Conservation (phyloP, 176 grass and related monocot species). For the Musa acuminata region DNA sequence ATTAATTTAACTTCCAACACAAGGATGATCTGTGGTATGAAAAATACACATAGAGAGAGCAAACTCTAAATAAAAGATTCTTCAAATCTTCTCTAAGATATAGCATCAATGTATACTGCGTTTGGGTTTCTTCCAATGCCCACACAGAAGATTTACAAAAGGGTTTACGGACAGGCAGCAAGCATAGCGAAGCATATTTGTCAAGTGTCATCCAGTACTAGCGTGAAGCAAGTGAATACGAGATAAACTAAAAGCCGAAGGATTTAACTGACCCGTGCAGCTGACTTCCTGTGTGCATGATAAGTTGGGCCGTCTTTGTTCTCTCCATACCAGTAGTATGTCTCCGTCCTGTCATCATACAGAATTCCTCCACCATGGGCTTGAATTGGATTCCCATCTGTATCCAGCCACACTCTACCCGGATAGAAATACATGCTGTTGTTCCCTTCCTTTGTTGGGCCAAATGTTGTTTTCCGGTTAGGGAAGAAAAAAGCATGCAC, state of each 20-base stretch:
- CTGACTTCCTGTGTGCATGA: slow-evolving; percentile 58
- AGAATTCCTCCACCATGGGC: slow-evolving; percentile 87
- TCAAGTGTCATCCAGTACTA: no score
- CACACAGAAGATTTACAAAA: no score
- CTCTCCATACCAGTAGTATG: slow-evolving; percentile 93
- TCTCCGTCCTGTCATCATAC: slow-evolving; percentile 49
- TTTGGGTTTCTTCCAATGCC: no score
- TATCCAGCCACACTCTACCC: slow-evolving; percentile 80
- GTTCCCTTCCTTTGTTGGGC: slow-evolving; percentile 42
- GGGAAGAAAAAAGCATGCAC: slow-evolving; percentile 88
- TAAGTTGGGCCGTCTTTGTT: slow-evolving; percentile 93
- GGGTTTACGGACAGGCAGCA: no score
- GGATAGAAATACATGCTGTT: slow-evolving; percentile 51
- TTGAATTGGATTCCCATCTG: slow-evolving; percentile 82
- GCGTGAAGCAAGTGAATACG: neutral
- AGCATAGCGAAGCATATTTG: no score
- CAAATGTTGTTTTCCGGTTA: slow-evolving; percentile 31
- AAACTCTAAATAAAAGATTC: no score
- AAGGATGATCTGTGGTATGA: no score
- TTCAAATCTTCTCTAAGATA: no score
- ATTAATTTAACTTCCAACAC: no score
- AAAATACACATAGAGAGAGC: no score
- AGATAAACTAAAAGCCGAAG: slow-evolving; percentile 5
- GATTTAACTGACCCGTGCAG: slow-evolving; percentile 57
- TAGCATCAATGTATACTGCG: no score